Conservation (phyloP, 176 grass and related monocot genomes). For the Rhipidocladum racemiflorum region DNA sequence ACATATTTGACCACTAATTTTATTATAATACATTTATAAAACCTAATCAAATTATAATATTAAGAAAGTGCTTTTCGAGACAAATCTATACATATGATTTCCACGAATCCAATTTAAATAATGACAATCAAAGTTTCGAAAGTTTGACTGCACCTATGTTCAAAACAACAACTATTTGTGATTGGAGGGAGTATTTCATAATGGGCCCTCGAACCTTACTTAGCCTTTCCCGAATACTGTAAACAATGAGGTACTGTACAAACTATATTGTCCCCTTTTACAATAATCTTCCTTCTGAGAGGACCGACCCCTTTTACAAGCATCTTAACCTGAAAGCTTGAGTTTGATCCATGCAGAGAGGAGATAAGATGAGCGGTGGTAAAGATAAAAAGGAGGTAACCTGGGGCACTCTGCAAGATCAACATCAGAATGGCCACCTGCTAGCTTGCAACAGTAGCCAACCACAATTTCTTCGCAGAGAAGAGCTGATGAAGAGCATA, state of each 20-base stretch:
- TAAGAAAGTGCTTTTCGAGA: too few species aligned
- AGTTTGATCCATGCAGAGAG: conserved; percentile 28
- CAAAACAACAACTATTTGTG: too few species aligned
- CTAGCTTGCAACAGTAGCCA: conserved; percentile 11
- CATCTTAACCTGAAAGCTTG: conserved; percentile 15
- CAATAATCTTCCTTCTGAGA: neutral
- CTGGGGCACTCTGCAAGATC: conserved; percentile 16
- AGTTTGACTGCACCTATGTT: too few species aligned
- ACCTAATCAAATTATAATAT: too few species aligned
- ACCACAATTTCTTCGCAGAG: conserved; percentile 3
- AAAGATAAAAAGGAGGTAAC: conserved; percentile 18
- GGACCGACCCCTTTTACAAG: neutral
- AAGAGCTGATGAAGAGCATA: conserved; percentile 33
- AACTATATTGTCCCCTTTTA: neutral
- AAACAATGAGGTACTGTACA: neutral
- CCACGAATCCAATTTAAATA: too few species aligned
- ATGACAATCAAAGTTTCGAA: too few species aligned
- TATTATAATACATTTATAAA: too few species aligned
- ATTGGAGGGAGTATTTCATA: too few species aligned
- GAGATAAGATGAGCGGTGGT: conserved; percentile 15
- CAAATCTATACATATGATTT: too few species aligned
- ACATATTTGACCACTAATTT: too few species aligned
- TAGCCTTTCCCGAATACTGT: neutral
- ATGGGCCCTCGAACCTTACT: neutral
- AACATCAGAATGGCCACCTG: neutral